Conservation (phyloP, 169 alveolate species). For the Perkinsus marinus region DNA sequence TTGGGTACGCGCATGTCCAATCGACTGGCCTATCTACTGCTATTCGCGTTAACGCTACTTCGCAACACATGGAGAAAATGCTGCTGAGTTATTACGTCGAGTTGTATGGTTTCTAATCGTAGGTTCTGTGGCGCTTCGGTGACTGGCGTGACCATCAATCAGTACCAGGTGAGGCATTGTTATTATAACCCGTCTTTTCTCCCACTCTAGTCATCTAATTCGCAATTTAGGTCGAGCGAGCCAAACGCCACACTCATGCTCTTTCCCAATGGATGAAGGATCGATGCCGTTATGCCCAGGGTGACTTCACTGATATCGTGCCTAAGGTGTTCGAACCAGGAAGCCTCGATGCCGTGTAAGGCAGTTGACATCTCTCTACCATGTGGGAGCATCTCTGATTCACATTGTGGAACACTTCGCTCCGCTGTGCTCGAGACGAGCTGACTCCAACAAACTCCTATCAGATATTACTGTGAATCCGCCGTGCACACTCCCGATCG, state of each 20-base stretch:
- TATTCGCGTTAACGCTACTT: no score
- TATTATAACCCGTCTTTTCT: not conserved
- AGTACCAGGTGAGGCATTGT: not conserved
- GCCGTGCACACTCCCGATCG: not conserved
- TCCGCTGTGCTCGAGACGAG: no score
- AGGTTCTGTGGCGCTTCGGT: not conserved
- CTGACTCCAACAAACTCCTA: not conserved
- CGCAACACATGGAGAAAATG: no score
- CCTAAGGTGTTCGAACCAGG: not conserved
- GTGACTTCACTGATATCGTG: not conserved
- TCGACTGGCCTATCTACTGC: no score
- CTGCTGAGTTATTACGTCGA: not conserved
- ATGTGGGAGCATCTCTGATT: not conserved
- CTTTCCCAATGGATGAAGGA: not conserved
- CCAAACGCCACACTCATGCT: not conserved
- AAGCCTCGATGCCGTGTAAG: not conserved
- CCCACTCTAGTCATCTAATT: not conserved
- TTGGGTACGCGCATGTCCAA: not conserved
- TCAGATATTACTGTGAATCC: not conserved
- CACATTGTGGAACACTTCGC: no score
- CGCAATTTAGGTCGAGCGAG: not conserved
- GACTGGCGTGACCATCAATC: not conserved
- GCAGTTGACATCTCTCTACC: no score
- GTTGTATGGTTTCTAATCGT: not conserved
- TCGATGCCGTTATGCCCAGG: not conserved